Evolutionary conservation across 352 stramenopile species (phyloP).

Genomic region (Phytophthora sansomeana): DNA sequence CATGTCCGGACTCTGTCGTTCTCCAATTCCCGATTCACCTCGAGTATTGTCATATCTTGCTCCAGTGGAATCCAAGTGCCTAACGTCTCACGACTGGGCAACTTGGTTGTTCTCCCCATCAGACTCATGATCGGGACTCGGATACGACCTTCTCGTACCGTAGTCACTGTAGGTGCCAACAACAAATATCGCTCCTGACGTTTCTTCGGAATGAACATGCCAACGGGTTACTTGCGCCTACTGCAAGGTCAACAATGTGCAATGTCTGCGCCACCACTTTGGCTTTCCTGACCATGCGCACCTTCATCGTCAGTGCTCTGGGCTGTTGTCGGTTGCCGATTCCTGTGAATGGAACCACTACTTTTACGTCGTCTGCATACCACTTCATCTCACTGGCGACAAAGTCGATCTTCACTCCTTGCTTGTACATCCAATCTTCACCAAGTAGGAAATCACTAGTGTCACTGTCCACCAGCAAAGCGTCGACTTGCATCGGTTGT

Average conservation of each 20-base stretch:
- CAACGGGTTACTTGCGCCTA: neutral
- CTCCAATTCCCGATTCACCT: neutral
- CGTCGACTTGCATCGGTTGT: neutral
- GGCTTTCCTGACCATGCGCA: neutral
- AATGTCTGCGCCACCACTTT: neutral
- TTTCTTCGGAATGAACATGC: neutral
- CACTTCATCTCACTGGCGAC: slow-evolving; percentile 5
- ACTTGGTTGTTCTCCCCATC: neutral
- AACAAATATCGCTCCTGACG: slow-evolving; percentile 1
- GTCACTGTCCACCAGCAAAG: neutral
- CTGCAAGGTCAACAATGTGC: neutral
- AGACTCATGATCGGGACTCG: slow-evolving; percentile 3
- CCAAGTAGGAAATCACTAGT: neutral
- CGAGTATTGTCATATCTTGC: neutral
- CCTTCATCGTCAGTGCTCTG: no score
- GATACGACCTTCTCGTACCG: neutral
- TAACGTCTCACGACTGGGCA: neutral
- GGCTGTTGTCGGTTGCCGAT: no score
- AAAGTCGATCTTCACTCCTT: slow-evolving; percentile 11
- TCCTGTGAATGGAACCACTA: slow-evolving; percentile 1
- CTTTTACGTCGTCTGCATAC: neutral
- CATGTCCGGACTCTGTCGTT: neutral
- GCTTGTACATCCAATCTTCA: slow-evolving; percentile 6
- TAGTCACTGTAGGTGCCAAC: neutral
- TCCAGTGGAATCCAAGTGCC: neutral